Base-by-base conservation (phyloP, 108 stramenopile species). In the Fragilariopsis cylindrus region DNA sequence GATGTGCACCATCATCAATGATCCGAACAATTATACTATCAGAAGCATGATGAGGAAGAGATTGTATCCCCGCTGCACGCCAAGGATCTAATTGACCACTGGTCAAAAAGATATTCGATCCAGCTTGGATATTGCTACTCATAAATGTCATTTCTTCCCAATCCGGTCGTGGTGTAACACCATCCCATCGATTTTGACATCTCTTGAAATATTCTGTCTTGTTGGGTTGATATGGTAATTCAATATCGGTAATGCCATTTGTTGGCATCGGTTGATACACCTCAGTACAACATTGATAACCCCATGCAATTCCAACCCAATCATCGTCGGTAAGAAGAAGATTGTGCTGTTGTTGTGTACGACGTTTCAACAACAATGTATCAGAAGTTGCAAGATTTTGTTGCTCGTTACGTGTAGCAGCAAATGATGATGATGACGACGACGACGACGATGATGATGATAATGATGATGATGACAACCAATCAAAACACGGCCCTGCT, bases 221-320 rank as follows among this genome's bases (percentile, higher is more conserved):
- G 49, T 80, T 76, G 12, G 79, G 79, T 48, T 48, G 65, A 43
- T 80, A 71, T 13, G 79, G 79, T 15, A 80, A 47, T 71, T 80
- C 79, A 65, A 80, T 46, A 60, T 80, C 79, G 18, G 79, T 80
- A 19, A 73, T 44, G 43, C 79, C 79, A 65, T 80, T 52, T 2
- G 79, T 80, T 19, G 79, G 79, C 79, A 80, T 80, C 13, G 79
- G 79, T 55, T 80, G 79, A 42, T 80, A 80, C 3, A 72, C 79
- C 71, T 80, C 79, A 45, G 79, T 80, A 45, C 79, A 80, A 43
- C 67, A 69, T 48, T 80, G 79, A 47, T 80, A 80, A 16, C 74
- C 74, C 79, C 79, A 80, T 11, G 79, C 79, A 19, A n/a, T 65
- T n/a, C 49, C 78, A 57, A 39, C 42, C 49, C 8, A 50, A 12